Evolutionary conservation across 345 rosid species (phyloP).

Genomic region (Kernera saxatilis): DNA sequence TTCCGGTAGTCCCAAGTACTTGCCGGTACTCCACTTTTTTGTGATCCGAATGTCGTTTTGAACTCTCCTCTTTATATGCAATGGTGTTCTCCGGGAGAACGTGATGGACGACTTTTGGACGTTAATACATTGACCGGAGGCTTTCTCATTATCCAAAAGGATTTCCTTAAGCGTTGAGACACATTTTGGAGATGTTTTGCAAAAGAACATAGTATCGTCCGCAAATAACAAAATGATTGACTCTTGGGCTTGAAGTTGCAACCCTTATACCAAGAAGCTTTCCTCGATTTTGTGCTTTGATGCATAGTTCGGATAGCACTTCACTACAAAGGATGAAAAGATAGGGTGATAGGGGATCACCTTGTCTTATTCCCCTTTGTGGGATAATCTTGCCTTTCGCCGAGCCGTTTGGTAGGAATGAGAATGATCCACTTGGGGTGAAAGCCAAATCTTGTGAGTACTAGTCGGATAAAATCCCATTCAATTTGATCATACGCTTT

Average conservation of each 20-base stretch:
- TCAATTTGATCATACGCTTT: not conserved
- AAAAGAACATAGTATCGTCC: not conserved
- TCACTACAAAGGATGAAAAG: not conserved
- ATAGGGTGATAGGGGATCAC: not conserved
- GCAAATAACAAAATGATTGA: not conserved
- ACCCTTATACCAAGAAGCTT: rapidly evolving
- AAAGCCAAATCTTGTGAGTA: not conserved
- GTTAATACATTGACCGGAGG: no score
- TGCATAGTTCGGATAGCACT: not conserved
- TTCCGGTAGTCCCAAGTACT: not conserved
- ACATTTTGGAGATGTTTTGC: not conserved
- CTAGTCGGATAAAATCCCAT: not conserved
- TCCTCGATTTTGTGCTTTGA: rapidly evolving
- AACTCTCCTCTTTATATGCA: no score
- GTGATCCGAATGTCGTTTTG: no score
- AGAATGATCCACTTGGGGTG: not conserved
- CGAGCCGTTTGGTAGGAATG: not conserved
- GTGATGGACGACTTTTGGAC: no score
- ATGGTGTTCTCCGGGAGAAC: no score
- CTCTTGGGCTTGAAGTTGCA: not conserved
- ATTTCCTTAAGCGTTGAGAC: rapidly evolving
- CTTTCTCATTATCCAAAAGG: no score
- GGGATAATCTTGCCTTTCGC: rapidly evolving
- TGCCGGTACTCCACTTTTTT: not conserved
- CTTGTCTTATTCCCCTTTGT: not conserved